Percentiles rank a stretch among this genome's conserved stretches.
Conservation (phyloP, 2,329 filamentous ascomycete genomes). For the Aspergillus udagawae region DNA sequence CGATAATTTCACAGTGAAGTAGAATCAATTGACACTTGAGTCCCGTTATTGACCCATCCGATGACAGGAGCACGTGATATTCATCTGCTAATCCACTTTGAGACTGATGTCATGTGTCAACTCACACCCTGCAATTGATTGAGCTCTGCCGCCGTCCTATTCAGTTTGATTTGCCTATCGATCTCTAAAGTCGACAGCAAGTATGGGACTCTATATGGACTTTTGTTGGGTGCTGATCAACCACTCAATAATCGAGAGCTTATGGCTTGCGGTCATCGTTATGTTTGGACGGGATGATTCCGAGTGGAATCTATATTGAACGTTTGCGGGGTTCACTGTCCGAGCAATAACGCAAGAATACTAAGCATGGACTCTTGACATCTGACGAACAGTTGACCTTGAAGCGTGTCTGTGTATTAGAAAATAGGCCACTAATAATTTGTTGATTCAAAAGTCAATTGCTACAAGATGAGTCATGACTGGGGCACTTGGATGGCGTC, state of each 20-base stretch:
- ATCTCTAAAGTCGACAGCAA: neutral
- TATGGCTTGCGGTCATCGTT: too few relatives aligned
- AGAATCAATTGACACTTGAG: neutral
- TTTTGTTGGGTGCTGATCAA: neutral
- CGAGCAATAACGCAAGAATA: too few relatives aligned
- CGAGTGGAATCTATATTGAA: too few relatives aligned
- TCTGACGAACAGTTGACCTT: too few relatives aligned
- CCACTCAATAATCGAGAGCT: too few relatives aligned
- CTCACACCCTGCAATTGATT: neutral
- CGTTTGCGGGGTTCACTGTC: too few relatives aligned
- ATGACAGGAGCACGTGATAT: slow-evolving; percentile 9
- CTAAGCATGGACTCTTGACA: too few relatives aligned
- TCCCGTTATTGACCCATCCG: neutral
- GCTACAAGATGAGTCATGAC: neutral
- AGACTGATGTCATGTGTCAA: slow-evolving; percentile 14
- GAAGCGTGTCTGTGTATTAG: neutral
- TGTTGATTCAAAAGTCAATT: neutral
- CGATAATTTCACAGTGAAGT: neutral
- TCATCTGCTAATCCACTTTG: slow-evolving; percentile 7
- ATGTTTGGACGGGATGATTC: too few relatives aligned
- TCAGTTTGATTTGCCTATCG: neutral
- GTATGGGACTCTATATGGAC: neutral
- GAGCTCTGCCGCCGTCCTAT: neutral
- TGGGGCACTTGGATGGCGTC: neutral
- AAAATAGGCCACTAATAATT: neutral